These are phyloP conservation scores for Penicillium sp. DNA, from an alignment of 2,329 filamentous ascomycete genomes.

Conservation along the genomic window DNA sequence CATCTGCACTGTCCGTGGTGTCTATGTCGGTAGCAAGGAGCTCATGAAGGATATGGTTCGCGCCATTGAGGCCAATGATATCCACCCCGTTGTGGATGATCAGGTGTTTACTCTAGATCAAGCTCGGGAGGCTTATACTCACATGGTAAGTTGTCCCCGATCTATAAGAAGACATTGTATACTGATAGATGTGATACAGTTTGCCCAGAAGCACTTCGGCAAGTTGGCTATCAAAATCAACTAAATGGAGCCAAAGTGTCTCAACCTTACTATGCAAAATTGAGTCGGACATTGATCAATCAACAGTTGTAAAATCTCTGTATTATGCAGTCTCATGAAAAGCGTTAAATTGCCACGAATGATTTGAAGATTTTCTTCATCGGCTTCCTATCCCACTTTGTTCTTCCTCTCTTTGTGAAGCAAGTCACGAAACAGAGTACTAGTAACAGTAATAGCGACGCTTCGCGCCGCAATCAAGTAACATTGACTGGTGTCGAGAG, in stretches of 20 bases:
- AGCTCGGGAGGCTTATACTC: conserved; percentile 53
- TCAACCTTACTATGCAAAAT: neutral
- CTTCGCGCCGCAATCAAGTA: too few species aligned
- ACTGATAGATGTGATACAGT: conserved; percentile 30
- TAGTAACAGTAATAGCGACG: too few species aligned
- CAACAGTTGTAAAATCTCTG: too few species aligned
- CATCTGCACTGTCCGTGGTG: conserved; percentile 55
- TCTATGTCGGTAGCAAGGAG: conserved; percentile 54
- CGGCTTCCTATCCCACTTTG: too few species aligned
- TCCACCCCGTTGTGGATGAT: conserved; percentile 58
- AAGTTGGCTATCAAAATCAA: conserved; percentile 51
- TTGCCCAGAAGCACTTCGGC: conserved; percentile 54
- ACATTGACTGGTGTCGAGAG: too few species aligned
- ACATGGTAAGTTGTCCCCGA: conserved; percentile 43
- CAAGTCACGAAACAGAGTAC: too few species aligned
- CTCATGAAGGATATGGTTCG: conserved; percentile 59
- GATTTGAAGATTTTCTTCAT: too few species aligned
- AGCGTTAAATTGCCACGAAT: too few species aligned
- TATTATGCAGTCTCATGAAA: too few species aligned
- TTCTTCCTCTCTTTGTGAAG: too few species aligned
- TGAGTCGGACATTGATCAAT: too few species aligned
- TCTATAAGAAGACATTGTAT: neutral
- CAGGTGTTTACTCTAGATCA: conserved; percentile 54
- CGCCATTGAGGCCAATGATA: conserved; percentile 57
- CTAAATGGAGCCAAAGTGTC: conserved; percentile 12